Evolutionary conservation across 169 alveolate species (phyloP).

Genomic region (Plasmodium reichenowi): DNA sequence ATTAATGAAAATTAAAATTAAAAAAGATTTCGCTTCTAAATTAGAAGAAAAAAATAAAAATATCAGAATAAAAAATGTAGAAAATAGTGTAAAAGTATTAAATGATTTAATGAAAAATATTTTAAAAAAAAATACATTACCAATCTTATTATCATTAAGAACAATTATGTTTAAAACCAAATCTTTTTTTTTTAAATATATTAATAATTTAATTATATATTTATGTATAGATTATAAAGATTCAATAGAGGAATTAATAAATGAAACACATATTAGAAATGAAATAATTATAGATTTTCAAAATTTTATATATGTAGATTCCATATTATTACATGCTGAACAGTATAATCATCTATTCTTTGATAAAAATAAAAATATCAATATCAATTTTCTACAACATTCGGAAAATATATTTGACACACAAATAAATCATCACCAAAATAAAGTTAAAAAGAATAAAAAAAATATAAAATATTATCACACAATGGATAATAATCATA

Average conservation of each 20-base stretch:
- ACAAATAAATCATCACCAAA: neutral
- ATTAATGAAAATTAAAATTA: conserved; percentile 71
- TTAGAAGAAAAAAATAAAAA: conserved; percentile 69
- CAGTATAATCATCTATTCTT: conserved; percentile 8
- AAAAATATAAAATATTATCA: neutral
- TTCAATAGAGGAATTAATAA: conserved; percentile 35
- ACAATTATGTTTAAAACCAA: conserved; percentile 46
- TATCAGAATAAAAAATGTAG: conserved; percentile 57
- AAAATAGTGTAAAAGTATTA: conserved; percentile 66
- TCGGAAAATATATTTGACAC: conserved; percentile 12
- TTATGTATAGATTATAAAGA: conserved; percentile 56
- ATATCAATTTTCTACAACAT: conserved; percentile 37
- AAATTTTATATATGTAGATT: conserved; percentile 32
- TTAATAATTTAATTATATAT: conserved; percentile 44
- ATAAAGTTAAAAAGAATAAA: neutral
- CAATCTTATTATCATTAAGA: conserved; percentile 44
- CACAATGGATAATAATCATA: neutral
- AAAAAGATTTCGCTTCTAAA: conserved; percentile 60
- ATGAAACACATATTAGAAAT: conserved; percentile 31
- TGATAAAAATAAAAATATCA: conserved; percentile 13
- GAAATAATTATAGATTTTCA: conserved; percentile 33
- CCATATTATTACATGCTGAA: conserved; percentile 15
- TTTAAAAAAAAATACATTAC: conserved; percentile 66
- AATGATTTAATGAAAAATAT: conserved; percentile 70
- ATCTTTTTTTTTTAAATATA: conserved; percentile 54